Evolutionary conservation across 306 rosid genomes (phyloP).

Genomic region (Prunus mume): DNA sequence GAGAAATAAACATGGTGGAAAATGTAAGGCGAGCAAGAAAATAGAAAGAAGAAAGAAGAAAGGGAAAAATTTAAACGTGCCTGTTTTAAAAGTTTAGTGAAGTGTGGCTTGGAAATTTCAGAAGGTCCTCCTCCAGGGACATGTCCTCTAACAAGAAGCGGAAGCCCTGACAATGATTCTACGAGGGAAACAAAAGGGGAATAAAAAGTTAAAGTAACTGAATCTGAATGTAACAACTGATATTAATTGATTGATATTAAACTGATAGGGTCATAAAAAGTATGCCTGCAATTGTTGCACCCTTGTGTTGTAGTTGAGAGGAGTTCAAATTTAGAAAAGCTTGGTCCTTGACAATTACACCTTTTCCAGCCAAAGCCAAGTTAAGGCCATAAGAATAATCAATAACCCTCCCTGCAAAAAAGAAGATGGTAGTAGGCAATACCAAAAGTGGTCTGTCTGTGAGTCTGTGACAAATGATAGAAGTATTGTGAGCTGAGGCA

Average conservation of each 20-base stretch:
- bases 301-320: slow-evolving; percentile 36
- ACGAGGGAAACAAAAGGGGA: background rate
- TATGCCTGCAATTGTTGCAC: slow-evolving; percentile 35
- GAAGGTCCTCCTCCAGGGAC: slow-evolving; percentile 25
- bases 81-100: slow-evolving; percentile 40
- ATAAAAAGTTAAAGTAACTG: background rate
- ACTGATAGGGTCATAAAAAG: too few relatives aligned
- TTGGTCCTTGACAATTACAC: slow-evolving; percentile 33
- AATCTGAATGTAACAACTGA: background rate
- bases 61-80: slow-evolving; percentile 18
- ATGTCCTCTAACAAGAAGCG: slow-evolving; percentile 42
- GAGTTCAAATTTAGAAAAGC: slow-evolving; percentile 35
- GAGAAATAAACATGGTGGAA: background rate
- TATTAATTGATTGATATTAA: background rate
- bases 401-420: slow-evolving; percentile 14
- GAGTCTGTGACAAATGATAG: too few relatives aligned
- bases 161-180: slow-evolving; percentile 40
- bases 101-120: slow-evolving; percentile 33
- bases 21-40: background rate
- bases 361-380: slow-evolving; percentile 46
- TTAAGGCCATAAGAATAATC: slow-evolving; percentile 27
- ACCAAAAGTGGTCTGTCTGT: too few relatives aligned
- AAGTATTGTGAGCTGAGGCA: background rate
- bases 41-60: background rate
- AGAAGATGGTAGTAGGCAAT: background rate